phyloP scores from a whole-genome alignment of 2,329 filamentous ascomycete species.

The Harringtonia lauricola region DNA sequence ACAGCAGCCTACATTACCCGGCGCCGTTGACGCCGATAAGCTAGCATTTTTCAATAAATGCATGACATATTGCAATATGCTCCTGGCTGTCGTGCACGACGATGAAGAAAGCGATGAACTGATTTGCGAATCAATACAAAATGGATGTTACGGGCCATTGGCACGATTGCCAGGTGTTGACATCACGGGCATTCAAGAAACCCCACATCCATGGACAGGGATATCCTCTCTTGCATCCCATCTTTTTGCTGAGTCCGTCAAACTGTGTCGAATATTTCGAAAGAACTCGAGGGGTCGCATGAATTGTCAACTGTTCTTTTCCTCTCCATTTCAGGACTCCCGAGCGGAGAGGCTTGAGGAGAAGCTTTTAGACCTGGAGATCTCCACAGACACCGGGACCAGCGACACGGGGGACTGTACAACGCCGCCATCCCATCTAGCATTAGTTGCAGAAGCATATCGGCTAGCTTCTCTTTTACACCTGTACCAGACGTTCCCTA shows the following conservation, averaged over 20 bases:
- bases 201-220: conserved; percentile 26
- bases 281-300: conserved; percentile 11
- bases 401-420: conserved; percentile 20
- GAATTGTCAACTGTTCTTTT: conserved; percentile 12
- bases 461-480: conserved; percentile 24
- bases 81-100: conserved; percentile 24
- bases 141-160: too few relatives aligned
- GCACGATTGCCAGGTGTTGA: not conserved
- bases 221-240: conserved; percentile 20
- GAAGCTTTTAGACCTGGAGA: conserved; percentile 20
- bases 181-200: not conserved
- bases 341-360: conserved; percentile 25
- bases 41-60: conserved; percentile 26
- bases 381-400: conserved; percentile 7
- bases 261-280: conserved; percentile 22
- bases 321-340: conserved; percentile 16
- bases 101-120: conserved; percentile 9
- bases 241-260: conserved; percentile 20
- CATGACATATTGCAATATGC: conserved; percentile 25
- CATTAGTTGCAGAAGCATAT: conserved; percentile 24
- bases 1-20: not conserved
- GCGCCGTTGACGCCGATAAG: conserved; percentile 13
- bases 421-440: conserved; percentile 20
- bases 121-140: too few relatives aligned
- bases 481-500: conserved; percentile 22